A percentile compares a stretch with the other conserved stretches of the same genome.
Evolutionary conservation across 1,284 basidiomycete species (phyloP).

Genomic region (Sutorius eximius): DNA sequence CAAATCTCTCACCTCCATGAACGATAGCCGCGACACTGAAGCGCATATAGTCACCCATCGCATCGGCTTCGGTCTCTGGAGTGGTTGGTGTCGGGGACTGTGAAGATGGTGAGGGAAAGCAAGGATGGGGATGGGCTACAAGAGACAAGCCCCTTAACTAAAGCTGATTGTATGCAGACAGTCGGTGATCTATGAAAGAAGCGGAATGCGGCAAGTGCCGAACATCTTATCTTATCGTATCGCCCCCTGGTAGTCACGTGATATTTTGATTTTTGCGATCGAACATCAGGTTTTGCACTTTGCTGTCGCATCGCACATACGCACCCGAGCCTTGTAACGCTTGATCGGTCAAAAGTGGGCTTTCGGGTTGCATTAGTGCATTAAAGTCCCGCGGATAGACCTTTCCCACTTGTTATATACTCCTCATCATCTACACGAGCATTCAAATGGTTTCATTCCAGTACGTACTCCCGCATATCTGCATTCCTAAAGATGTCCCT

Average conservation of each 20-base stretch:
- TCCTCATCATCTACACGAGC: not conserved
- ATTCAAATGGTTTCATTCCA: slow-evolving; percentile 35
- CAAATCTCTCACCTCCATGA: not conserved
- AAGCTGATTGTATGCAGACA: not conserved
- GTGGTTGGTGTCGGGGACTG: not conserved
- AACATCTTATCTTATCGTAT: not conserved
- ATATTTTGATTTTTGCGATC: not conserved
- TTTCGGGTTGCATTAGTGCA: not conserved
- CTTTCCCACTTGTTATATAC: slow-evolving; percentile 36
- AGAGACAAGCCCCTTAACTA: not conserved
- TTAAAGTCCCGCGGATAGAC: not conserved
- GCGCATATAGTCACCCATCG: not conserved
- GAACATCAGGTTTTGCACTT: not conserved
- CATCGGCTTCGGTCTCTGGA: not conserved
- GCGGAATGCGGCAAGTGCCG: not conserved
- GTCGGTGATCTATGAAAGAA: not conserved
- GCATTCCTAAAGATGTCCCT: not conserved
- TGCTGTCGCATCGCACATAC: not conserved
- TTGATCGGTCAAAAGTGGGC: not conserved
- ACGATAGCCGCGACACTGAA: not conserved
- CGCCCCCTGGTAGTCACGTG: not conserved
- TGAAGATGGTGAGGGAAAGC: not conserved
- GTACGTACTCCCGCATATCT: slow-evolving; percentile 17
- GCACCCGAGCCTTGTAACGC: not conserved
- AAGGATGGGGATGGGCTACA: too few species aligned